Conservation (phyloP, 106 monocot species). For the Ottelia alismoides region DNA sequence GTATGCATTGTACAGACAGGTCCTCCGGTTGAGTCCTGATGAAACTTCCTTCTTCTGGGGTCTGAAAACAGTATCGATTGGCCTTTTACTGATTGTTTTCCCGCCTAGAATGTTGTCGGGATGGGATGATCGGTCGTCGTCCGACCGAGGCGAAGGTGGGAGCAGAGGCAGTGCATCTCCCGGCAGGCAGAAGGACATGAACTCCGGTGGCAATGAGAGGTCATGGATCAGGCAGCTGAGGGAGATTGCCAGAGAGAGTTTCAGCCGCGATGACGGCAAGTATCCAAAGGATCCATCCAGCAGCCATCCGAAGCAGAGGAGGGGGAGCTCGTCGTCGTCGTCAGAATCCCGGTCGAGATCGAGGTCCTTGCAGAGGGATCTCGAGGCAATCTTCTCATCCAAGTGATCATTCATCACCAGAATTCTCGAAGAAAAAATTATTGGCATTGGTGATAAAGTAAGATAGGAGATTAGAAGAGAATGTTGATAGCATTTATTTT, state of each 20-base stretch:
- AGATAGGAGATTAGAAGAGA: no score
- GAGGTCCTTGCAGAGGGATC: conserved; percentile 55
- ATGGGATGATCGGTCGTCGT: conserved; percentile 19
- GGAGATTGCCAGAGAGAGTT: conserved; percentile 81
- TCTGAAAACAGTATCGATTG: conserved; percentile 29
- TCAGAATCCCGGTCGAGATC: conserved; percentile 44
- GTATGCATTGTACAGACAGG: conserved; percentile 69
- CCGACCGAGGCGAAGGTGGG: conserved; percentile 9
- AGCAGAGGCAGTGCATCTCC: conserved; percentile 1
- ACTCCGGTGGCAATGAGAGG: conserved; percentile 27
- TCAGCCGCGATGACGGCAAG: conserved; percentile 41
- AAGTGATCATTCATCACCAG: no score
- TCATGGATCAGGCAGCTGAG: conserved; percentile 81
- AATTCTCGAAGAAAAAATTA: no score
- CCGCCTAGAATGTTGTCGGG: conserved; percentile 17
- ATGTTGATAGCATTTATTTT: no score
- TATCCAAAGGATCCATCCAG: conserved; percentile 31
- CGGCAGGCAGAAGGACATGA: not conserved
- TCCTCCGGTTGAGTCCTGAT: conserved; percentile 28
- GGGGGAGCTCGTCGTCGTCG: conserved; percentile 45
- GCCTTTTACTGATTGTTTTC: conserved; percentile 40
- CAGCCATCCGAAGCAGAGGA: conserved; percentile 23
- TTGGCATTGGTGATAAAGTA: no score
- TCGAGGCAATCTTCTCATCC: conserved; percentile 81
- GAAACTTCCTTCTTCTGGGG: conserved; percentile 38